phyloP scores from a whole-genome alignment of 768 basidiomycete species.

The Lactifluus piperatus region DNA sequence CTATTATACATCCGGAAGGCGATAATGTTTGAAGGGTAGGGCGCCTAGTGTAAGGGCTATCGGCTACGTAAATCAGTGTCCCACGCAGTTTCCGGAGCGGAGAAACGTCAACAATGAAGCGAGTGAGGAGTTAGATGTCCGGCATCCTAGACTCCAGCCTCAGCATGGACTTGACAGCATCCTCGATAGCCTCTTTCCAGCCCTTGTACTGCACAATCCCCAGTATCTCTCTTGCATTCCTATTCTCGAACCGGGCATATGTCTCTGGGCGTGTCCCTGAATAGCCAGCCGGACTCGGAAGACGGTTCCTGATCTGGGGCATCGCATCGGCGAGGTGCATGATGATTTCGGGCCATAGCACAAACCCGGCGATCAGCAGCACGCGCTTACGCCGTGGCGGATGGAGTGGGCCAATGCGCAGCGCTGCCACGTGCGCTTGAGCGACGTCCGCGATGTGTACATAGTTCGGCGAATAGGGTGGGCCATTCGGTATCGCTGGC shows the following conservation, averaged over 20 bases:
- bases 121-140: neutral
- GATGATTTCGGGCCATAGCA: conserved; percentile 11
- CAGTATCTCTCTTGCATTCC: conserved; percentile 10
- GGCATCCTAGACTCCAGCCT: neutral
- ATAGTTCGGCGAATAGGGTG: conserved; percentile 15
- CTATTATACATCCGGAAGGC: neutral
- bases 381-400: conserved; percentile 7
- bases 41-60: neutral
- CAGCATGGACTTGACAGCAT: conserved; percentile 8
- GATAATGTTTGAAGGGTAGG: neutral
- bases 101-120: no score
- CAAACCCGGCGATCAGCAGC: conserved; percentile 9
- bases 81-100: neutral
- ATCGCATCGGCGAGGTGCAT: conserved; percentile 3
- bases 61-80: neutral
- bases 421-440: conserved; percentile 5
- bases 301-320: conserved; percentile 4
- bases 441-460: conserved; percentile 11
- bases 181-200: conserved; percentile 10
- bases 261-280: neutral
- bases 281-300: conserved; percentile 1
- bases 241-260: conserved; percentile 9
- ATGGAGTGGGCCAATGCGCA: conserved; percentile 3
- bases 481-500: conserved; percentile 1
- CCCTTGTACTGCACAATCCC: neutral